These are phyloP conservation scores for Fusarium brachygibbosum DNA, from an alignment of 2,329 filamentous ascomycete species.

Conservation along the genomic window DNA sequence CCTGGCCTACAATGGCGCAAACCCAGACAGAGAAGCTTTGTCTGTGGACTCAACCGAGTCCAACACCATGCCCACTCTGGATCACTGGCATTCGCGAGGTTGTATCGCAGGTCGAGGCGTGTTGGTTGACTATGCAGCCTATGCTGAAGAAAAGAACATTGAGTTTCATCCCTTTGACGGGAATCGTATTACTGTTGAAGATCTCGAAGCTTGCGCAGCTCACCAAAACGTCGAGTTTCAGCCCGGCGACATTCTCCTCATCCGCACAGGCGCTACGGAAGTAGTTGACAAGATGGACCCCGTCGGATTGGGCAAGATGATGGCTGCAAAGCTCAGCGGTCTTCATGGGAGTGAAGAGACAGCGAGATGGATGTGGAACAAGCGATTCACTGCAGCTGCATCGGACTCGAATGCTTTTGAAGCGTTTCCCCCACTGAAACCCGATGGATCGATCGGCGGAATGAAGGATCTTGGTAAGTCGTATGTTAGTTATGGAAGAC, in stretches of 20 bases:
- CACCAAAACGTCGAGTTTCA: constrained; percentile 73
- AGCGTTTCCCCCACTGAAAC: constrained; percentile 67
- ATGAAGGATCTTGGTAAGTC: constrained; percentile 55
- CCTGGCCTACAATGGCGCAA: constrained; percentile 64
- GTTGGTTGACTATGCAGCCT: constrained; percentile 67
- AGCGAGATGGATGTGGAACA: constrained; percentile 76
- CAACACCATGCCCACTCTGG: constrained; percentile 55
- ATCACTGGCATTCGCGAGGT: constrained; percentile 63
- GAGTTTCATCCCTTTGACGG: constrained; percentile 65
- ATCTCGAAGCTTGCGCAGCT: constrained; percentile 70
- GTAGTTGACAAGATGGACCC: constrained; percentile 63
- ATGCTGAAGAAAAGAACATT: constrained; percentile 64
- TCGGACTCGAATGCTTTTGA: constrained; percentile 76
- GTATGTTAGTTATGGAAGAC: fast-evolving
- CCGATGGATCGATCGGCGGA: constrained; percentile 54
- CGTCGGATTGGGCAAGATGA: constrained; percentile 54
- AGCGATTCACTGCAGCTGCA: constrained; percentile 74
- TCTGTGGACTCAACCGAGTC: constrained; percentile 20
- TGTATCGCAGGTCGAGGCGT: constrained; percentile 60
- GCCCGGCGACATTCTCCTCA: constrained; percentile 75
- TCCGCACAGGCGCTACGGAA: constrained; percentile 74
- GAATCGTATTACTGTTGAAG: constrained; percentile 65
- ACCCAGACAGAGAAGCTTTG: constrained; percentile 55
- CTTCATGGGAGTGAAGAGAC: constrained; percentile 65
- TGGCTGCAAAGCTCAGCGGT: constrained; percentile 51